Evolutionary conservation across 257 asterid genomes (phyloP).

Genomic region (Lycium barbarum): DNA sequence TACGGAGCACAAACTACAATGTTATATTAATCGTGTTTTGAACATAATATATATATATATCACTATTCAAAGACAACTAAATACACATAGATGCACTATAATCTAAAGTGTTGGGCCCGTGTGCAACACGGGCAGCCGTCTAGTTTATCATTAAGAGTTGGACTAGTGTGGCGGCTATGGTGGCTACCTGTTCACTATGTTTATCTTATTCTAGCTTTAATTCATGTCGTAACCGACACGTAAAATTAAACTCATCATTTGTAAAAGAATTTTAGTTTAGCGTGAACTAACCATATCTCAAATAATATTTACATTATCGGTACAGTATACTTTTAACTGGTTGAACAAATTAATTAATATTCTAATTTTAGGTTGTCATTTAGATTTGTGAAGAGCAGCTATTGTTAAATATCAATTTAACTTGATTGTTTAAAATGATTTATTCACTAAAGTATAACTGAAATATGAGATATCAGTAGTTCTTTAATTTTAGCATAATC

Average conservation of each 20-base stretch:
- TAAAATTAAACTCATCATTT: neutral
- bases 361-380: neutral
- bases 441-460: neutral
- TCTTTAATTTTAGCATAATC: neutral
- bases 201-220: slow-evolving; percentile 10
- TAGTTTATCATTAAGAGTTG: slow-evolving; percentile 20
- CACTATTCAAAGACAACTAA: no score
- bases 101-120: no score
- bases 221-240: slow-evolving; percentile 13
- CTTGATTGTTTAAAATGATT: neutral
- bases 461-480: neutral
- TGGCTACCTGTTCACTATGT: neutral
- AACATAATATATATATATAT: no score
- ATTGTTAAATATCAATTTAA: neutral
- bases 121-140: no score
- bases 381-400: neutral
- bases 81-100: no score
- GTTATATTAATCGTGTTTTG: no score
- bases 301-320: neutral
- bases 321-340: neutral
- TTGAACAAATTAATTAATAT: no score
- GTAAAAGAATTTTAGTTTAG: neutral
- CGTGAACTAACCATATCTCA: neutral
- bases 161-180: slow-evolving; percentile 24
- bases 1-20: no score